Percentiles rank a stretch among this genome's conserved stretches.
These are phyloP conservation scores for Brasilioporus rufonigricans DNA, from an alignment of 768 basidiomycete species.

Conservation along the genomic window DNA sequence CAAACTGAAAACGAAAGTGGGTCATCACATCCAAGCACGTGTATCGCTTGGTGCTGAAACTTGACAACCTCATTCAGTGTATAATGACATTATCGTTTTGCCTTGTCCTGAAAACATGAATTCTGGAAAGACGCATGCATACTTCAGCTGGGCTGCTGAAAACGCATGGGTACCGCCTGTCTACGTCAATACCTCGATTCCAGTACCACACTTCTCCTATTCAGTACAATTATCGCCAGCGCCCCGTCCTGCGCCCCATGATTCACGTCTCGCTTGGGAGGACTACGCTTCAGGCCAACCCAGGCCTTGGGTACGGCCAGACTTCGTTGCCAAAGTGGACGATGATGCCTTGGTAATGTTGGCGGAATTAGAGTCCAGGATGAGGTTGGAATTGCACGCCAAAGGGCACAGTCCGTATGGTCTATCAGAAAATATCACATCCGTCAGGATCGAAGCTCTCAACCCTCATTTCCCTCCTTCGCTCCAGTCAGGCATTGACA, in stretches of 20 bases:
- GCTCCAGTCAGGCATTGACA: neutral
- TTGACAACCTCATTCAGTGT: constrained; percentile 46
- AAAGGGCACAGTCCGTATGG: constrained; percentile 31
- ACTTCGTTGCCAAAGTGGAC: constrained; percentile 92
- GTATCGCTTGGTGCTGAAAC: neutral
- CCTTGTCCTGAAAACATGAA: constrained; percentile 96
- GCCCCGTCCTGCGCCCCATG: constrained; percentile 67
- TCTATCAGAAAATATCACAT: constrained; percentile 9
- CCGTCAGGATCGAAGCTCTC: neutral
- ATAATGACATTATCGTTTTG: constrained; percentile 82
- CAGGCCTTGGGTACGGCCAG: constrained; percentile 77
- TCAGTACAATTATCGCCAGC: constrained; percentile 54
- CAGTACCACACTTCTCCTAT: constrained; percentile 59
- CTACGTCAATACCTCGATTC: constrained; percentile 46
- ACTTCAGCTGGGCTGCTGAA: constrained; percentile 89
- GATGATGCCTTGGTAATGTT: constrained; percentile 96
- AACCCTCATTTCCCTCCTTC: neutral
- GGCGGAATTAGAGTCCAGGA: constrained; percentile 87
- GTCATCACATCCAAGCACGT: constrained; percentile 28
- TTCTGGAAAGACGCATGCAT: constrained; percentile 86
- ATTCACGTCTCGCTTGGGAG: constrained; percentile 56
- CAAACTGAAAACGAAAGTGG: constrained; percentile 88
- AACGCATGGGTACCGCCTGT: constrained; percentile 89
- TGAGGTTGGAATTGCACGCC: constrained; percentile 72
- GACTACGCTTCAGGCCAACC: constrained; percentile 44